Base-by-base conservation (phyloP, 2,329 filamentous ascomycete genomes). In the Hortaea sp. region DNA sequence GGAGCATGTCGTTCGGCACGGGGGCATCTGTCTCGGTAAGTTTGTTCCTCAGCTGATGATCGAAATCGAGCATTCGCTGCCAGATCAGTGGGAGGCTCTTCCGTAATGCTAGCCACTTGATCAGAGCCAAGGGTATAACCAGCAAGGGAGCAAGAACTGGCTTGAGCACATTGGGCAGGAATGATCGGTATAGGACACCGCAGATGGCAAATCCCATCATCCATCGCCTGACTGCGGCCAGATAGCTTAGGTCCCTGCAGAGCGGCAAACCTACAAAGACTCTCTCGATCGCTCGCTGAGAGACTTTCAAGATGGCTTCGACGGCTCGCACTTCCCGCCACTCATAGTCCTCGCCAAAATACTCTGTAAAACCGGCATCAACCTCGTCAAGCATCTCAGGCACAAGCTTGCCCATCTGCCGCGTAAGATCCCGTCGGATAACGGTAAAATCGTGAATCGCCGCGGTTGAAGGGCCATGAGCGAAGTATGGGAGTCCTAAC, bases 361-460 rank as follows among this genome's bases (percentile, higher is more conserved):
- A 9, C 4, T 35, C 32, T 10, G 13, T 30, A 5, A 42, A 49
- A 27, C 28, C 35, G 5, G 46, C 37, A 4, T 30, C 13, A 12
- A 51, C 42, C 41, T 51, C 49, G 7, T 48, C 43, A 28, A 46
- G 34, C 6, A 49, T 30, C 4, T 49, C 49, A 10, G 46, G 43
- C 13, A 46, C 12, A 12, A 39, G 38, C 40, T 43, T 46, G 10
- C 39, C 39, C 31, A 49, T 43, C 11, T 51, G 46, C 29, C 49
- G 38, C 4, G 49, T 51, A 12, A 51, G 32, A 28, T 51, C 49
- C 13, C 49, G 29, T 5, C 37, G 40, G 12, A 51, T 49, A 35
- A 49, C 46, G 7, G 49, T 45, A 31, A 51, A 51, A n/a, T 51
- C 49, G 41, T 49, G 49, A 4, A 43, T 35, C 31, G 32, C 43